Conservation (phyloP, 2,329 filamentous ascomycete genomes). For the Penicillium sp. region DNA sequence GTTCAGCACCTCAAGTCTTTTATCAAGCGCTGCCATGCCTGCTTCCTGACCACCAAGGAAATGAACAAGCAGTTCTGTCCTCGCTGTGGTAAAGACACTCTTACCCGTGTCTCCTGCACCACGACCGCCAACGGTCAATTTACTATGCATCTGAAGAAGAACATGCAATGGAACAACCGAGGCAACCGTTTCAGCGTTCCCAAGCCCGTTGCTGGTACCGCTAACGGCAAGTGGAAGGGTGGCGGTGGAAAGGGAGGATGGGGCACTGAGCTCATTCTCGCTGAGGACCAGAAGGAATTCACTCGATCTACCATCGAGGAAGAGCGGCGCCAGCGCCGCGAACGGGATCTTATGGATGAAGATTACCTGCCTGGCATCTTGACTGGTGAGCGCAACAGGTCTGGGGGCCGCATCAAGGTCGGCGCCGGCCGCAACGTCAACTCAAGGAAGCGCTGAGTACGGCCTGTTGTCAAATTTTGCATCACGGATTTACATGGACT, state of each 20-base stretch:
- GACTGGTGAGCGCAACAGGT: conserved; percentile 72
- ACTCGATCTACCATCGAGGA: conserved; percentile 65
- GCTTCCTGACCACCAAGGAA: conserved; percentile 82
- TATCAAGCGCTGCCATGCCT: conserved; percentile 90
- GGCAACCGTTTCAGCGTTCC: conserved; percentile 93
- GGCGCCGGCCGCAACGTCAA: conserved; percentile 89
- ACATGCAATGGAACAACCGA: conserved; percentile 94
- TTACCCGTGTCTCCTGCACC: conserved; percentile 82
- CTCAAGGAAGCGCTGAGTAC: conserved; percentile 60
- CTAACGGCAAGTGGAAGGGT: conserved; percentile 72
- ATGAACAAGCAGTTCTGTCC: conserved; percentile 92
- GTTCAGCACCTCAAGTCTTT: conserved; percentile 86
- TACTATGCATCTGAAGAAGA: conserved; percentile 83
- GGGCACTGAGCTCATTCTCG: conserved; percentile 80
- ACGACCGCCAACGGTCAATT: conserved; percentile 81
- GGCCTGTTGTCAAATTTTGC: conserved; percentile 19
- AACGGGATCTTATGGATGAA: conserved; percentile 89
- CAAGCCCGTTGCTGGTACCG: conserved; percentile 79
- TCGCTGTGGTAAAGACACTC: conserved; percentile 82
- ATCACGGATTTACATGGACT: conserved; percentile 30
- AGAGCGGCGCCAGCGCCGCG: conserved; percentile 61
- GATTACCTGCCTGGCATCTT: conserved; percentile 87
- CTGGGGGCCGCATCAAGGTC: conserved; percentile 71
- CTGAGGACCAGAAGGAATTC: conserved; percentile 97
- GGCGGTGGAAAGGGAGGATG: conserved; percentile 83